Evolutionary conservation across 2,329 filamentous ascomycete species (phyloP), one percentile per base, ranked within the genome.

Genomic region (Furcasterigmium sp.): DNA sequence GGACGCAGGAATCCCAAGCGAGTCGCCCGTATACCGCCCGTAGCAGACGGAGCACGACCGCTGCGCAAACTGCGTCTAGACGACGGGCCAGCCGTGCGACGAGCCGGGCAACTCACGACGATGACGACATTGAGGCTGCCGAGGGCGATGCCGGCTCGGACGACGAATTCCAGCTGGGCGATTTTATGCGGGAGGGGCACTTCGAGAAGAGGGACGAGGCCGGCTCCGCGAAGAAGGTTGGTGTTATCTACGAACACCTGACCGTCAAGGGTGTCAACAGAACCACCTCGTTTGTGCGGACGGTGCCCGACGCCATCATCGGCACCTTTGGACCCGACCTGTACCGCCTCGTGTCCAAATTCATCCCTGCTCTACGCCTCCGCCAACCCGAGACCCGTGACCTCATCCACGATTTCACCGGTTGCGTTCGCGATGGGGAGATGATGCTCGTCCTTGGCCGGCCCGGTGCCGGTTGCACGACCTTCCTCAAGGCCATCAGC

Each of bases 271-370:
- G 87, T 15, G 67, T 82, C 8, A 80, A 81, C 34, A 79, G 78
- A 11, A 82, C 79, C 1, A 72, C 84, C 0, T 78, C 78, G 0
- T 85, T 86, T 50, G 85, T 86, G 20, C 79, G 79, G 47, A 89
- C 85, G 0, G 64, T 91, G 0, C 86, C 87, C 0, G 76, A 87
- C 50, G 87, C 87, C 3, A 72, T 91, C 29, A 49, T 89, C 5
- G 85, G 85, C 18, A 90, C 86, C 0, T 91, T 93, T 58, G 87
- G 87, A 0, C 87, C 87, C 0, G 87, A 91, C 60, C 65, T 91
- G 2, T 91, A 87, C 59, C 74, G 69, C 18, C 64, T 87, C 7
- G 53, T 90, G 13, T 62, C 60, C 23, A 53, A 57, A 2, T 62
- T 58, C 37, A 51, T 74, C 6, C 69, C 68, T 10, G 49, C 45